These are phyloP conservation scores for Colletotrichum horii DNA, from an alignment of 2,329 filamentous ascomycete genomes.

Conservation along the genomic window DNA sequence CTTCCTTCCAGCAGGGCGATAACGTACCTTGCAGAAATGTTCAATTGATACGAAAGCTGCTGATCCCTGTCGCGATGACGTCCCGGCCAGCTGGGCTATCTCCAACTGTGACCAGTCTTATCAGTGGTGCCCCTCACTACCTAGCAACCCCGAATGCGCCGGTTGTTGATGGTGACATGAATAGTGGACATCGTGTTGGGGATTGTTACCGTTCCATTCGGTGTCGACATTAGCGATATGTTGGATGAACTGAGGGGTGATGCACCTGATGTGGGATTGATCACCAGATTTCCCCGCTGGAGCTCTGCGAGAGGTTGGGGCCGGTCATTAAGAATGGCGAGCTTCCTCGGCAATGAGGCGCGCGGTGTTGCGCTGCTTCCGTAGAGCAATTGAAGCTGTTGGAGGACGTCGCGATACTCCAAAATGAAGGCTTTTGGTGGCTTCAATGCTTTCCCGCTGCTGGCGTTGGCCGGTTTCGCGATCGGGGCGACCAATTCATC, in stretches of 20 bases:
- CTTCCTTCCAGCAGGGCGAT: neutral
- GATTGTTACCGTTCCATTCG: constrained; percentile 17
- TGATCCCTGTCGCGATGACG: neutral
- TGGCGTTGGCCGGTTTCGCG: neutral
- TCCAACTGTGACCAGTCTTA: constrained; percentile 4
- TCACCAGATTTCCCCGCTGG: neutral
- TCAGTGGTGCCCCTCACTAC: constrained; percentile 9
- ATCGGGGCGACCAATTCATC: neutral
- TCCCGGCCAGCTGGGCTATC: neutral
- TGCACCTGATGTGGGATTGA: neutral
- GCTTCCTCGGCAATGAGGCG: neutral
- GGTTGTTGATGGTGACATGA: constrained; percentile 10
- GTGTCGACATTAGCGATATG: neutral
- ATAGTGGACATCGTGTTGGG: constrained; percentile 15
- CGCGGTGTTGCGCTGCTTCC: neutral
- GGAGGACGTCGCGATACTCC: neutral
- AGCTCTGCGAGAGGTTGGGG: neutral
- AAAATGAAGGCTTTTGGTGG: neutral
- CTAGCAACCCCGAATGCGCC: neutral
- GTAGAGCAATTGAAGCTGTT: neutral
- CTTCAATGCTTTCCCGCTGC: neutral
- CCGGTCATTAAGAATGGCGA: neutral
- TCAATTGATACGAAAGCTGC: neutral
- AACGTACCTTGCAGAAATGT: neutral
- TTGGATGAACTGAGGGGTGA: neutral